A percentile compares a stretch with the other conserved stretches of the same genome.
Evolutionary conservation across 352 stramenopile species (phyloP).

Genomic region (Globisporangium iwayamae): DNA sequence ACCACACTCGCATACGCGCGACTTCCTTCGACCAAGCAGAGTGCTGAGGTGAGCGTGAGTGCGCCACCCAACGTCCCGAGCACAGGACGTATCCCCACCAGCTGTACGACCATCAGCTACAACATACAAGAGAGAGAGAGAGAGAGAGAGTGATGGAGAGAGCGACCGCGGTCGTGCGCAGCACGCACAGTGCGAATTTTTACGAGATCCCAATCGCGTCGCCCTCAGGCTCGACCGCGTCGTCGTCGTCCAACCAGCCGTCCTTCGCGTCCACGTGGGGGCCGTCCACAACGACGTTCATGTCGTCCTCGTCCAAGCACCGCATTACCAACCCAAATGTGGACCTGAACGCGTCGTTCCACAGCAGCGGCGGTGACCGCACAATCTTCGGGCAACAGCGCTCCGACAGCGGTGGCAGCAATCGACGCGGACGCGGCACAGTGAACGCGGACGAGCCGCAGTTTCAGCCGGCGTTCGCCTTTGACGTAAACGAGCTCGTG

Average conservation of each 20-base stretch:
- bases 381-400: neutral
- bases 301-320: constrained; percentile 30
- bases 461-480: constrained; percentile 50
- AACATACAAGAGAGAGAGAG: neutral
- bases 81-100: neutral
- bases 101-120: neutral
- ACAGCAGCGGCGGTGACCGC: constrained; percentile 9
- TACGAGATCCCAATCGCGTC: constrained; percentile 47
- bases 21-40: neutral
- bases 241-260: constrained; percentile 2
- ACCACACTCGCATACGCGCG: no score
- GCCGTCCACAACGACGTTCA: constrained; percentile 19
- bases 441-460: constrained; percentile 17
- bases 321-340: constrained; percentile 26
- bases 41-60: neutral
- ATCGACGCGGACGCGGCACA: neutral
- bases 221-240: constrained; percentile 14
- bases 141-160: constrained; percentile 24
- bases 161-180: constrained; percentile 46
- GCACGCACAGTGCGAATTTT: constrained; percentile 55
- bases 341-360: constrained; percentile 46
- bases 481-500: constrained; percentile 57
- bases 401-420: constrained; percentile 8
- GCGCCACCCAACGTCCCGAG: neutral
- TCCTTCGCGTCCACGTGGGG: constrained; percentile 19